Evolutionary conservation across 495 filamentous ascomycete species (phyloP), one percentile per base, ranked within the genome.

Genomic region (Jackrogersella multiformis): DNA sequence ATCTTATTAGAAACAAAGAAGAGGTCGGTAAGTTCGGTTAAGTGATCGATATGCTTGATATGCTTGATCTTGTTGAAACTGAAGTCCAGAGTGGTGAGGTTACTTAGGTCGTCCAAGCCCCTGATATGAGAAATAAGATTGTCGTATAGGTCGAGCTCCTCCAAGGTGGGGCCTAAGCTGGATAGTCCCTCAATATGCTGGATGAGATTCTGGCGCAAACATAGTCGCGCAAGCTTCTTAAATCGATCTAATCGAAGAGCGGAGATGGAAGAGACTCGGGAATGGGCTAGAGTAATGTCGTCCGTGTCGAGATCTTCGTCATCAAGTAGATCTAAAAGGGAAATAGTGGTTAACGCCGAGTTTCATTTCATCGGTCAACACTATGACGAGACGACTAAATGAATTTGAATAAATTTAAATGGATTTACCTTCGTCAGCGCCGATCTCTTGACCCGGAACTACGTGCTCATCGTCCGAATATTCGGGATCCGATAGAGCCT

Each of bases 61-160:
- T 98, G 94, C 76, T 97, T 97, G 80, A 99, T 94, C 81, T 97
- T 97, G 79, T 99, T 99, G 86, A 97, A 99, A 72, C 91, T 94
- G 35, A 99, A 81, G 74, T 99, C 95, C 48, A 99, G 85, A 56
- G 81, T 90, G 12, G 84, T 92, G 16, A 99, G 82, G 30, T 91
- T 81, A 7, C 79, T 81, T 34, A 97, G 86, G 44, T 87, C 83
- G 24, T 96, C 92, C 26, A 99, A 84, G 32, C 92, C 92, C 67
- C 89, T 87, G 72, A 97, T 85, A 73, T 96, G 93, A 2, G 88
- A 85, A 70, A 99, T 93, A n/a, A 94, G 82, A 74, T 99, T 99
- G 76, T 99, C 95, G 83, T 99, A 99, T 68, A 99, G 85, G 72
- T 99, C 95, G 21, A 99, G 84, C 13, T 99, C 95, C 66, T 83